Evolutionary conservation across 2,329 filamentous ascomycete species (phyloP).

Genomic region (Amylocarpus encephaloides): DNA sequence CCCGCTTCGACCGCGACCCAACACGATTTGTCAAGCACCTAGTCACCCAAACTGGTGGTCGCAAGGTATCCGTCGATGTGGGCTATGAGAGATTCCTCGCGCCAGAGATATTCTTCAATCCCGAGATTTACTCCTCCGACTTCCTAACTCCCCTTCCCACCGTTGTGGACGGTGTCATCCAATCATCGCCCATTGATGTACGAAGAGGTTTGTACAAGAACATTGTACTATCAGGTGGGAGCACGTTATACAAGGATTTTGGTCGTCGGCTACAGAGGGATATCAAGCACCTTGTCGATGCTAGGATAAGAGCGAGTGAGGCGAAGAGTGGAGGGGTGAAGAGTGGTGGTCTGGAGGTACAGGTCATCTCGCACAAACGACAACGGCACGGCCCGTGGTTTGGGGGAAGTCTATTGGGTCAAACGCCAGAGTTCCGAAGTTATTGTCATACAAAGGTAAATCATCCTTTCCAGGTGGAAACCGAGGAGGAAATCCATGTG

Average conservation of each 20-base stretch:
- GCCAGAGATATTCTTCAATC: slow-evolving; percentile 99
- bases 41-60: slow-evolving; percentile 78
- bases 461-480: too few species aligned
- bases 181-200: slow-evolving; percentile 95
- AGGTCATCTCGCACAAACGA: slow-evolving; percentile 95
- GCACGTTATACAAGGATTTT: slow-evolving; percentile 98
- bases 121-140: slow-evolving; percentile 98
- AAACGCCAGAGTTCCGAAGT: slow-evolving; percentile 96
- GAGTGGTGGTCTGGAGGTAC: slow-evolving; percentile 90
- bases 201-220: slow-evolving; percentile 98
- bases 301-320: slow-evolving; percentile 86
- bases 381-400: slow-evolving; percentile 99
- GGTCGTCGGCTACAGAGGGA: slow-evolving; percentile 92
- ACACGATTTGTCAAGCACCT: slow-evolving; percentile 87
- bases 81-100: slow-evolving; percentile 97
- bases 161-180: slow-evolving; percentile 94
- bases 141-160: slow-evolving; percentile 92
- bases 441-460: slow-evolving; percentile 86
- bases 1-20: slow-evolving; percentile 86
- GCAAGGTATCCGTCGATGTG: slow-evolving; percentile 79
- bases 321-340: slow-evolving; percentile 79
- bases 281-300: slow-evolving; percentile 93
- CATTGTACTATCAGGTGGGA: slow-evolving; percentile 95
- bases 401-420: slow-evolving; percentile 88
- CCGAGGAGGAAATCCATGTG: too few species aligned